These are phyloP conservation scores for Fusarium dimerum DNA, from an alignment of 2,329 filamentous ascomycete genomes.

Conservation along the genomic window DNA sequence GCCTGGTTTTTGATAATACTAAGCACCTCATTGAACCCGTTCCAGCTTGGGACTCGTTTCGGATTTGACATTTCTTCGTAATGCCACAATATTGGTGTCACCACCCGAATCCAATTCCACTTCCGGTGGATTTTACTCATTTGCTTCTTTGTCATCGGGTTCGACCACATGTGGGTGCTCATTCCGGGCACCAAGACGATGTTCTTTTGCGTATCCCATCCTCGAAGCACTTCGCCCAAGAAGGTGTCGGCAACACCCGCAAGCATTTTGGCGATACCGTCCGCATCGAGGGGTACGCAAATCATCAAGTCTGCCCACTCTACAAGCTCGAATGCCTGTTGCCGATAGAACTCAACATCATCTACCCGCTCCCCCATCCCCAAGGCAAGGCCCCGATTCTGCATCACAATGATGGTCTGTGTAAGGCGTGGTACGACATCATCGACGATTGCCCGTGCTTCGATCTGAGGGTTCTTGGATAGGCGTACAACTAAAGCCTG, in stretches of 20 bases:
- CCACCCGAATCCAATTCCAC: constrained; percentile 84
- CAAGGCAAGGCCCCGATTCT: constrained; percentile 48
- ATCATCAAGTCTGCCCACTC: constrained; percentile 88
- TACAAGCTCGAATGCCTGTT: constrained; percentile 66
- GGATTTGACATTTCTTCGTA: constrained; percentile 58
- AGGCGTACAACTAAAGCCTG: constrained; percentile 67
- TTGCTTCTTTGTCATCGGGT: constrained; percentile 85
- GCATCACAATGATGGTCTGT: constrained; percentile 62
- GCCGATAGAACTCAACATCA: constrained; percentile 52
- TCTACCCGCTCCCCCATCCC: constrained; percentile 39
- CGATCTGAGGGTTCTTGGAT: constrained; percentile 63
- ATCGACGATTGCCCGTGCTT: constrained; percentile 63
- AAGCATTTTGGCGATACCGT: constrained; percentile 85
- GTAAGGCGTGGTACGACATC: constrained; percentile 64
- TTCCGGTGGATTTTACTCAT: constrained; percentile 79
- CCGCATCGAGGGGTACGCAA: constrained; percentile 80
- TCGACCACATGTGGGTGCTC: constrained; percentile 87
- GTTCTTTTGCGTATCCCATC: constrained; percentile 85
- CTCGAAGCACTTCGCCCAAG: constrained; percentile 76
- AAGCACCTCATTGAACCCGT: constrained; percentile 69
- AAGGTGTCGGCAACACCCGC: constrained; percentile 80
- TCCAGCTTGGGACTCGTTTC: constrained; percentile 61
- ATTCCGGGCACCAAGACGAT: constrained; percentile 86
- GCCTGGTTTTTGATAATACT: constrained; percentile 76
- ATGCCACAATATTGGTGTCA: constrained; percentile 81